phyloP scores from a whole-genome alignment of 306 rosid species.

The Purshia tridentata region DNA sequence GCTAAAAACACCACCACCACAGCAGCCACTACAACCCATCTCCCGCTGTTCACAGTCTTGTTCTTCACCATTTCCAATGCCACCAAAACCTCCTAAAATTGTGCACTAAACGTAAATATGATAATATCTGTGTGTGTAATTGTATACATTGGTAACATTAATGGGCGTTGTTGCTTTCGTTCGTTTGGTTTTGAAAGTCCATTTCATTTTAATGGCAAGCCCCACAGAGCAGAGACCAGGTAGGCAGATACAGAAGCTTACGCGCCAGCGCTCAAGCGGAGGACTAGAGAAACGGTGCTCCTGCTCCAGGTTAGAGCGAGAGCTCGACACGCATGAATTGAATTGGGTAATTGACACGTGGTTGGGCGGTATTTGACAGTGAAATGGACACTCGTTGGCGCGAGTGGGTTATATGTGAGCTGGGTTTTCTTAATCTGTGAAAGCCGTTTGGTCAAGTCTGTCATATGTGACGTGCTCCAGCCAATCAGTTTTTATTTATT shows the following conservation, averaged over 20 bases:
- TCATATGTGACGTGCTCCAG: no score
- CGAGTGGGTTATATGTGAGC: neutral
- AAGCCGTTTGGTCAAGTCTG: neutral
- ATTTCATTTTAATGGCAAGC: neutral
- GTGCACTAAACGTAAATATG: neutral
- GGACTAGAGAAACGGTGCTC: neutral
- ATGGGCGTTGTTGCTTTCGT: neutral
- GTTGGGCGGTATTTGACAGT: neutral
- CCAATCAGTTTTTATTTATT: no score
- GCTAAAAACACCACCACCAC: constrained; percentile 24
- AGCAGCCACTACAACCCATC: neutral
- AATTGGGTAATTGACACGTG: neutral
- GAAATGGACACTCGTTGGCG: neutral
- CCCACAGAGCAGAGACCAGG: neutral
- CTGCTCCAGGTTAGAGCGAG: neutral
- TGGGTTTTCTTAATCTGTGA: neutral
- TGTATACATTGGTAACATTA: no score
- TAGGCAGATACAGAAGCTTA: neutral
- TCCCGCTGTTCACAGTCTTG: neutral
- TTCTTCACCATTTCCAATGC: constrained; percentile 8
- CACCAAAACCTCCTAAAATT: neutral
- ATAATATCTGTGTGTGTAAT: no score
- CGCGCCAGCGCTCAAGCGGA: neutral
- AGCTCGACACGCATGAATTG: neutral
- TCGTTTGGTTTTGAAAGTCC: neutral